Conservation (phyloP, 306 rosid genomes). For the Sphenostylis stenocarpa region DNA sequence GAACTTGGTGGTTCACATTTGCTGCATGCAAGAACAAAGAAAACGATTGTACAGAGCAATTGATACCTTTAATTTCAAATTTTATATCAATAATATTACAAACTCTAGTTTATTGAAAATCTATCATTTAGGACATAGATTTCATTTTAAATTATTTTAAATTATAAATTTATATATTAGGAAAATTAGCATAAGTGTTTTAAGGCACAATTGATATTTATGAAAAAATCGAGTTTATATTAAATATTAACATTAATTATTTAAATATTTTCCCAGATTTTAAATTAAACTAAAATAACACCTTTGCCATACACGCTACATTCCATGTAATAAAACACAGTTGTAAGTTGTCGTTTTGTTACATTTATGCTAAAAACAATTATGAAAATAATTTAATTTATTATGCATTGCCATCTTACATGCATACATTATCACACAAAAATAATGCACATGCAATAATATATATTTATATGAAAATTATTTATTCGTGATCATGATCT, state of each 20-base stretch:
- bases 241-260: not conserved
- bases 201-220: not conserved
- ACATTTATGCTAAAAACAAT: not conserved
- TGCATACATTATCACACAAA: too few species aligned
- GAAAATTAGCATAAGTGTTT: too few species aligned
- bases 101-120: too few species aligned
- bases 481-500: too few species aligned
- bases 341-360: not conserved
- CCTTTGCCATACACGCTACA: not conserved
- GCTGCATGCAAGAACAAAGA: not conserved
- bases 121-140: too few species aligned
- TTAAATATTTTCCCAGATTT: not conserved
- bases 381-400: not conserved
- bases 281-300: not conserved
- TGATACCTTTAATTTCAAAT: not conserved
- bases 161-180: not conserved
- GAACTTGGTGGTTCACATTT: not conserved
- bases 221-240: not conserved
- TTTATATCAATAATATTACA: too few species aligned
- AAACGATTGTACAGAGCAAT: not conserved
- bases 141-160: too few species aligned
- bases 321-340: not conserved
- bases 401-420: not conserved
- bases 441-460: too few species aligned
- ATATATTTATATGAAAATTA: too few species aligned